Conservation (phyloP, 805 yeast species). For the Wickerhamomyces alni region DNA sequence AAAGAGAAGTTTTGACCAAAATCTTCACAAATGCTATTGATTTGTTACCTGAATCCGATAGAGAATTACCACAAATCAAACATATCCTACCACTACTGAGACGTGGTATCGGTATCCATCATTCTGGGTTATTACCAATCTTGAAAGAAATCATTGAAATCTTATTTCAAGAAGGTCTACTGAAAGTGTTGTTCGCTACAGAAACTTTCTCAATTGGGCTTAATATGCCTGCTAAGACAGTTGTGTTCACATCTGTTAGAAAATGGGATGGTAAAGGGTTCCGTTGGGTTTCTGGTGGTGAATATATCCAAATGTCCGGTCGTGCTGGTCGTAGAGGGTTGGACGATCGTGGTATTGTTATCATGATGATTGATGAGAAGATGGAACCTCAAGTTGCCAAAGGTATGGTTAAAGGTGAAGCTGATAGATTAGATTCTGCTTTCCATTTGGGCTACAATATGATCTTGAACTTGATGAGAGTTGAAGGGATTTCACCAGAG, state of each 20-base stretch:
- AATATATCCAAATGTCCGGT: slow-evolving; percentile 98
- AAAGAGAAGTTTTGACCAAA: slow-evolving; percentile 83
- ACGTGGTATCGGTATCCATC: slow-evolving; percentile 98
- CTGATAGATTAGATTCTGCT: slow-evolving; percentile 95
- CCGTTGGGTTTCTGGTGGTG: slow-evolving; percentile 99
- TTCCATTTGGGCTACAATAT: slow-evolving; percentile 96
- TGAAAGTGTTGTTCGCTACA: slow-evolving; percentile 93
- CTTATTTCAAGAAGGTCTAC: slow-evolving; percentile 91
- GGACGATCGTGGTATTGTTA: slow-evolving; percentile 98
- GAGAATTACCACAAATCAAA: slow-evolving; percentile 90
- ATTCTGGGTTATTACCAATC: slow-evolving; percentile 91
- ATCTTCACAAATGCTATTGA: slow-evolving; percentile 88
- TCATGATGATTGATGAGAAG: slow-evolving; percentile 98
- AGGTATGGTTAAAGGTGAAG: slow-evolving; percentile 99
- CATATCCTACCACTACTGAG: slow-evolving; percentile 82
- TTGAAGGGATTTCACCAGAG: slow-evolving; percentile 97
- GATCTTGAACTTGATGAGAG: slow-evolving; percentile 93
- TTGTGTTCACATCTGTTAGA: slow-evolving; percentile 93
- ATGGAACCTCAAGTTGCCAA: slow-evolving; percentile 99
- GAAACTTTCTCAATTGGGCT: slow-evolving; percentile 98
- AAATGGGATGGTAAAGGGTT: slow-evolving; percentile 98
- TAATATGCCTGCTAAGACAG: slow-evolving; percentile 99
- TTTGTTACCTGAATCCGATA: slow-evolving; percentile 82
- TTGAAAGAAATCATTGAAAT: slow-evolving; percentile 93
- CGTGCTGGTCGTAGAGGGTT: slow-evolving; percentile 99